Evolutionary conservation across 805 yeast species (phyloP).

Genomic region (Metschnikowia arizonensis): DNA sequence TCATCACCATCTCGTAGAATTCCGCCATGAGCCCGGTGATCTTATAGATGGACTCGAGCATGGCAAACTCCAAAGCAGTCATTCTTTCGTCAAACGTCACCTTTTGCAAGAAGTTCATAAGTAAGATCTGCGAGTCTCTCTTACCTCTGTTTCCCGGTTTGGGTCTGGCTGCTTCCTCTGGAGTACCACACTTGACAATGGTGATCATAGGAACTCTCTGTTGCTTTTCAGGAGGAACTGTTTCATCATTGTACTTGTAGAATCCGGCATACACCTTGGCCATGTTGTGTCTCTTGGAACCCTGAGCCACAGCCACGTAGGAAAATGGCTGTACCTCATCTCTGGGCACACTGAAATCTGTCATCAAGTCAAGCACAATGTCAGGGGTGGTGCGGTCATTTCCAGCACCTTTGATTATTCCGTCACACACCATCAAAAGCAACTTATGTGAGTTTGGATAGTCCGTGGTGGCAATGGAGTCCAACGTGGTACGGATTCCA

Average conservation of each 20-base stretch:
- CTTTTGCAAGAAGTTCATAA: slow-evolving; percentile 86
- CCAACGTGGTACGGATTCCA: slow-evolving; percentile 83
- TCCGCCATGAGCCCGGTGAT: slow-evolving; percentile 83
- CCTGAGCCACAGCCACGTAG: slow-evolving; percentile 93
- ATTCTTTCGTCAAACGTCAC: slow-evolving; percentile 90
- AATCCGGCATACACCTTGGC: slow-evolving; percentile 95
- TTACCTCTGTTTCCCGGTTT: slow-evolving; percentile 94
- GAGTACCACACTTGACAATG: slow-evolving; percentile 86
- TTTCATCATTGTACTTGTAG: slow-evolving; percentile 74
- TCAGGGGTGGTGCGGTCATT: slow-evolving; percentile 87
- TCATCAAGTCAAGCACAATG: slow-evolving; percentile 81
- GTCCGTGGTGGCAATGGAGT: slow-evolving; percentile 91
- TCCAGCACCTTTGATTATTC: slow-evolving; percentile 91
- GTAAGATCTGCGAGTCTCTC: slow-evolving; percentile 87
- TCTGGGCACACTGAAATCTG: slow-evolving; percentile 56
- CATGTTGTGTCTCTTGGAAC: slow-evolving; percentile 93
- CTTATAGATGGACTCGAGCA: slow-evolving; percentile 70
- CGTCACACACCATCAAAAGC: slow-evolving; percentile 85
- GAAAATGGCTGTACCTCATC: slow-evolving; percentile 80
- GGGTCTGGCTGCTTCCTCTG: slow-evolving; percentile 60
- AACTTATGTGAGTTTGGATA: slow-evolving; percentile 94
- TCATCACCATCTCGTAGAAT: slow-evolving; percentile 72
- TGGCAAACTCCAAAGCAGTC: slow-evolving; percentile 83
- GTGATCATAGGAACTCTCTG: slow-evolving; percentile 77
- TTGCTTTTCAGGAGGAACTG: slow-evolving; percentile 77